A percentile compares a stretch with the other conserved stretches of the same genome.
Evolutionary conservation across 192 early-diverging fungal species (phyloP).

Genomic region (Linnemannia exigua): DNA sequence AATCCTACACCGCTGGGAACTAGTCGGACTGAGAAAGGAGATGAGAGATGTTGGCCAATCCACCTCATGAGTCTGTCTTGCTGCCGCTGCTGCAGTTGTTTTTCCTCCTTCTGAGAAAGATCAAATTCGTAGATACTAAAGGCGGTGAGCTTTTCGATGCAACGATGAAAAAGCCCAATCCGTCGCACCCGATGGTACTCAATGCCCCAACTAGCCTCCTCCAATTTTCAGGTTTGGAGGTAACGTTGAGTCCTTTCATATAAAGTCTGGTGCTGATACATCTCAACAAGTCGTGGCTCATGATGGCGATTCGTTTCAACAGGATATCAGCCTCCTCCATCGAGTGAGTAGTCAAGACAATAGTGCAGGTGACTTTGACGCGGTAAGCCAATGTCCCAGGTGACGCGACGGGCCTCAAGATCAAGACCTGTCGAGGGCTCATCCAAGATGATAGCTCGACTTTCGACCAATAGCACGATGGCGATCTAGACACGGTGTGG

Average conservation of each 20-base stretch:
- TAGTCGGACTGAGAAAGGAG: constrained; percentile 56
- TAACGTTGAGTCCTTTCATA: constrained; percentile 62
- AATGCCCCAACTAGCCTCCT: constrained; percentile 11
- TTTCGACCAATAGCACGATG: constrained; percentile 66
- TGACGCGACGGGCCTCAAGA: constrained; percentile 56
- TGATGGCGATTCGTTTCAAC: constrained; percentile 64
- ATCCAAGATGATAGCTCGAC: constrained; percentile 65
- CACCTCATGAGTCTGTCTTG: not conserved
- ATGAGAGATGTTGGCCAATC: constrained; percentile 66
- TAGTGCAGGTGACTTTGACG: constrained; percentile 59
- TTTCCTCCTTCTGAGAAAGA: constrained; percentile 48
- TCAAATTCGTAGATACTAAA: constrained; percentile 31
- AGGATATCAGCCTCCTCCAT: constrained; percentile 79
- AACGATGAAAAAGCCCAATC: not conserved
- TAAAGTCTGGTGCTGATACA: constrained; percentile 66
- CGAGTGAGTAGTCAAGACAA: constrained; percentile 74
- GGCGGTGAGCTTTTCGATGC: constrained; percentile 30
- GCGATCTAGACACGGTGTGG: constrained; percentile 67
- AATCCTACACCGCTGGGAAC: constrained; percentile 67
- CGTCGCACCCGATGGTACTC: not conserved
- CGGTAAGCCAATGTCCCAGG: constrained; percentile 71
- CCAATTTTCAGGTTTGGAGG: constrained; percentile 1
- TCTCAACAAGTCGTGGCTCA: constrained; percentile 61
- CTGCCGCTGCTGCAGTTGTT: too few relatives aligned
- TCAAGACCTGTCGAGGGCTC: constrained; percentile 76